A percentile compares a stretch with the other conserved stretches of the same genome.
Conservation (phyloP, 371 early-diverging fungal genomes). For the Mucor saturninus region DNA sequence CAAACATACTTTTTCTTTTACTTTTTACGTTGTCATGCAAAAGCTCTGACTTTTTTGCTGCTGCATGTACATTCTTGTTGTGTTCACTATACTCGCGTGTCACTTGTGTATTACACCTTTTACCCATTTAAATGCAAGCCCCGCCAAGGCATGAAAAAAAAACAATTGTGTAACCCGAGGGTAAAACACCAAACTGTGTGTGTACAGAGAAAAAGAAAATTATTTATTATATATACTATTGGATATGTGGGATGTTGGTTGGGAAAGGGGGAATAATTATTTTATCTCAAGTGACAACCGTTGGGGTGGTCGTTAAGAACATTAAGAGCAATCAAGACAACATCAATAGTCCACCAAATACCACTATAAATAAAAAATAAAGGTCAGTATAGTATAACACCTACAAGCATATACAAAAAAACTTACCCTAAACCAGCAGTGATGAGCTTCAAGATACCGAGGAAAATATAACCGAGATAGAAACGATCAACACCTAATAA, state of each 20-base stretch:
- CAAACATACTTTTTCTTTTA: no score
- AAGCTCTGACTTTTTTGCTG: no score
- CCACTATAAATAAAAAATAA: constrained; percentile 22
- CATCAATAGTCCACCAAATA: constrained; percentile 55
- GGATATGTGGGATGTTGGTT: neutral
- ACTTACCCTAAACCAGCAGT: constrained; percentile 47
- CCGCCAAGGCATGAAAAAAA: neutral
- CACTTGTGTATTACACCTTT: no score
- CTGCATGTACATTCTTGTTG: no score
- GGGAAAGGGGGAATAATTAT: neutral
- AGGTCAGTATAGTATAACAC: neutral
- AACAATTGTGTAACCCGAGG: neutral
- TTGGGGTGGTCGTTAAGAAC: constrained; percentile 52
- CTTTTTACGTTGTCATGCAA: no score
- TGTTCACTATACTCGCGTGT: no score
- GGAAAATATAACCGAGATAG: constrained; percentile 64
- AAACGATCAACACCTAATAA: constrained; percentile 61
- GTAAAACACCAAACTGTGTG: no score
- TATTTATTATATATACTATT: constrained; percentile 11
- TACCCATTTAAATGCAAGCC: no score
- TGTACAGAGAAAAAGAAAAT: constrained; percentile 3
- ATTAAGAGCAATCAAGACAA: constrained; percentile 49
- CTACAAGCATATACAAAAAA: neutral
- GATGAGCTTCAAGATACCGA: constrained; percentile 49
- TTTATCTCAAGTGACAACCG: constrained; percentile 43